phyloP scores from a whole-genome alignment of 371 early-diverging fungal species.

The Mortierella sp. region DNA sequence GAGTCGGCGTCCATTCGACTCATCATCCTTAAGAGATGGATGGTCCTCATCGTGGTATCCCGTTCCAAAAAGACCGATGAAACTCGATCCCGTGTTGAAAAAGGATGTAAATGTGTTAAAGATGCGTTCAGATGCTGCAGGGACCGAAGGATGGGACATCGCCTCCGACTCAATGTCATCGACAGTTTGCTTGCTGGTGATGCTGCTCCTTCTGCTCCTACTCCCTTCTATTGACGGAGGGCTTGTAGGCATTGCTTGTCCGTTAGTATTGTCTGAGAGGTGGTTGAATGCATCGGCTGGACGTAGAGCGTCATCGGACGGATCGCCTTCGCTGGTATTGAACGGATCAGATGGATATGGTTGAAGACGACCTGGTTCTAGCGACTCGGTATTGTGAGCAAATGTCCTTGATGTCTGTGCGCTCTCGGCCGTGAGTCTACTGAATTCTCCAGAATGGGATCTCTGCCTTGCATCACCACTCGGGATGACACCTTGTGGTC shows the following conservation, averaged over 20 bases:
- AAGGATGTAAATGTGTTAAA: constrained; percentile 28
- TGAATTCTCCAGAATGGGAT: too few relatives aligned
- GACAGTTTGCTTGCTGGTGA: background rate
- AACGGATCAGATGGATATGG: constrained; percentile 15
- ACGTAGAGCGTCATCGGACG: background rate
- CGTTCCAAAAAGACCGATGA: constrained; percentile 38
- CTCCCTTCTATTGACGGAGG: background rate
- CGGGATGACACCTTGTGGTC: too few relatives aligned
- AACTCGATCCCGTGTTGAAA: constrained; percentile 38
- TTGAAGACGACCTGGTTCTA: too few relatives aligned
- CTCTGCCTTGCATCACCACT: too few relatives aligned
- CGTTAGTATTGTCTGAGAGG: background rate
- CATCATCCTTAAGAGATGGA: background rate
- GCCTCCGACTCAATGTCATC: background rate
- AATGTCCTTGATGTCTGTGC: background rate
- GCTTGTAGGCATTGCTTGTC: too few relatives aligned
- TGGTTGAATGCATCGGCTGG: background rate
- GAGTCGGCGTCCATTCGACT: background rate
- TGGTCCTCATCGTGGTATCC: background rate
- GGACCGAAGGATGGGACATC: background rate
- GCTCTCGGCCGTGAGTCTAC: background rate
- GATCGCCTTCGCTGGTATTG: constrained; percentile 14
- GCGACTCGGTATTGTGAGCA: constrained; percentile 1
- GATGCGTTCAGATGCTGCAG: constrained; percentile 11
- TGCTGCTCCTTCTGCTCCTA: background rate